Percentiles rank a stretch among this genome's conserved stretches.
Conservation (phyloP, 164 flowering plant species). For the Hamamelis virginiana region DNA sequence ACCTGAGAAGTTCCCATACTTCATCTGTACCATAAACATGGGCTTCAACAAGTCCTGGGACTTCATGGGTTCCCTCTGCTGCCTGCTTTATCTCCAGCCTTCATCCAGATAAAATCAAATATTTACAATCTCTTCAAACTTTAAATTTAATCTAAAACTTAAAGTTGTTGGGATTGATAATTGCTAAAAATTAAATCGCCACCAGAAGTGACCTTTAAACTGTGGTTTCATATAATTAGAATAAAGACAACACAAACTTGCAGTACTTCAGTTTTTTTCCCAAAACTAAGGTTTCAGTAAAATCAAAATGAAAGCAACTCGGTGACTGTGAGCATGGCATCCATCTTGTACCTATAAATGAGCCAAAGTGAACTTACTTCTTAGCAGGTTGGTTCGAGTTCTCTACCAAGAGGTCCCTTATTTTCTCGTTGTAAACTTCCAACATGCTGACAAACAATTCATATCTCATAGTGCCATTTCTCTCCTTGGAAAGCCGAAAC, state of each 20-base stretch:
- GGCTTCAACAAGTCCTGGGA: constrained; percentile 80
- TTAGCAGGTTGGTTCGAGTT: constrained; percentile 51
- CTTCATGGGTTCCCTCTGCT: constrained; percentile 81
- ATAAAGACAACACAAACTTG: no score
- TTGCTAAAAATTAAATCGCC: no score
- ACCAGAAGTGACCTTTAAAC: no score
- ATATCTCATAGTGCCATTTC: constrained; percentile 47
- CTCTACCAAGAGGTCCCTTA: constrained; percentile 77
- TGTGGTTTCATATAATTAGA: no score
- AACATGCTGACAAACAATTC: constrained; percentile 80
- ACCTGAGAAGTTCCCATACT: constrained; percentile 76
- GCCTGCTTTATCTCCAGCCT: constrained; percentile 85
- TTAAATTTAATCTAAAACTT: no score
- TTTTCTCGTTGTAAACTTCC: constrained; percentile 90
- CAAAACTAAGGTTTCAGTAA: no score
- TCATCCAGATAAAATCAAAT: not conserved
- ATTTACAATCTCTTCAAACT: no score
- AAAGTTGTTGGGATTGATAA: no score
- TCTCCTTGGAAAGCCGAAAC: constrained; percentile 54
- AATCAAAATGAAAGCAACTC: no score
- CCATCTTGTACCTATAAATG: no score
- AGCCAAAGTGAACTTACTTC: constrained; percentile 47
- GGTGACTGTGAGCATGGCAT: no score
- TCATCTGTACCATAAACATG: constrained; percentile 55
- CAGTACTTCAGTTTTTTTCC: no score